Conservation (phyloP, 805 yeast species). For the Yamadazyma ubonensis region DNA sequence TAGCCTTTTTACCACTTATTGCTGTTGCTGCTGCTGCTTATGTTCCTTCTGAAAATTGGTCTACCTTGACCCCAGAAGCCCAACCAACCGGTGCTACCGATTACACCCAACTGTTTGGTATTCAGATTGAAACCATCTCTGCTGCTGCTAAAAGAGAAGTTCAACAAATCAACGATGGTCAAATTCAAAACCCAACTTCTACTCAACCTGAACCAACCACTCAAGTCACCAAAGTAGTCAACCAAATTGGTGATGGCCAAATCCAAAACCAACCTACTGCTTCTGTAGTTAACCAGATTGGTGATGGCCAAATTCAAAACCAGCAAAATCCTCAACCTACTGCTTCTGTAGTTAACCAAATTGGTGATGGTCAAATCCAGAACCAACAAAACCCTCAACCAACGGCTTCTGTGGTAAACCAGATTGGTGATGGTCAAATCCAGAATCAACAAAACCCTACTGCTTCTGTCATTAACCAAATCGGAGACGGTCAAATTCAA, state of each 20-base stretch:
- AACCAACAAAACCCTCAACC: slow-evolving; percentile 29
- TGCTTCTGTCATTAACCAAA: slow-evolving; percentile 30
- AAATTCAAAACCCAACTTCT: slow-evolving; percentile 35
- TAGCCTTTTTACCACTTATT: slow-evolving; percentile 11
- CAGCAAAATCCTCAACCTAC: slow-evolving; percentile 26
- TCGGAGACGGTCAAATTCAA: slow-evolving; percentile 44
- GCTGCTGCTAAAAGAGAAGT: slow-evolving; percentile 35
- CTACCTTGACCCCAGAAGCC: slow-evolving; percentile 66
- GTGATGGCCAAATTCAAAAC: slow-evolving; percentile 35
- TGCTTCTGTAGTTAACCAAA: slow-evolving; percentile 30
- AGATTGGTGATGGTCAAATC: slow-evolving; percentile 33
- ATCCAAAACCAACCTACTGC: slow-evolving; percentile 34
- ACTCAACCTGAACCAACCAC: slow-evolving; percentile 27
- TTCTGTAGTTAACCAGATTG: slow-evolving; percentile 22
- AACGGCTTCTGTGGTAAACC: slow-evolving; percentile 19
- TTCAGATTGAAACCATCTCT: slow-evolving; percentile 56
- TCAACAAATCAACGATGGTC: slow-evolving; percentile 46
- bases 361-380: slow-evolving; percentile 44
- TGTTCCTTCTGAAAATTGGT: slow-evolving; percentile 67
- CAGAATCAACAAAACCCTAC: slow-evolving; percentile 33
- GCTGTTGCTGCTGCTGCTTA: slow-evolving; percentile 53
- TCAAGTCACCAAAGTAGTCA: slow-evolving; percentile 10
- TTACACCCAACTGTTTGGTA: slow-evolving; percentile 60
- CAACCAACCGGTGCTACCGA: slow-evolving; percentile 48
- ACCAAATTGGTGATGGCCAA: slow-evolving; percentile 33